A percentile compares a stretch with the other conserved stretches of the same genome.
Conservation (phyloP, 2,329 filamentous ascomycete species). For the Aspergillus sp. region DNA sequence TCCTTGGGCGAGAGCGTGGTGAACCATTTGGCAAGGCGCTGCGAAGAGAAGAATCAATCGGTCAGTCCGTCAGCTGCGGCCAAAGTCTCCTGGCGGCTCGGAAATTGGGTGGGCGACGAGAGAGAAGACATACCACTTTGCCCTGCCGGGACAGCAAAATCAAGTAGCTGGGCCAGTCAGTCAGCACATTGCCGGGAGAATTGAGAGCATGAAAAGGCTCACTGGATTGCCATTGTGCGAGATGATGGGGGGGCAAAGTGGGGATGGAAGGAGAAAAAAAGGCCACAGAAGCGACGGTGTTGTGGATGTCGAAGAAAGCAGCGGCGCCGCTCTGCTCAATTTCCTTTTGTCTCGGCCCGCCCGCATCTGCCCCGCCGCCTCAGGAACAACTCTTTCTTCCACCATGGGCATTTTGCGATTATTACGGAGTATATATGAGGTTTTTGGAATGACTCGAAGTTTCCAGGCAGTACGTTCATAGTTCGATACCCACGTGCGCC, state of each 20-base stretch:
- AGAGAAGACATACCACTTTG: slow-evolving; percentile 77
- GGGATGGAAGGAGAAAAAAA: slow-evolving; percentile 9
- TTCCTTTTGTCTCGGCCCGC: slow-evolving; percentile 20
- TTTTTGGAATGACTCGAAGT: too few species aligned
- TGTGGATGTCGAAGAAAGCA: slow-evolving; percentile 10
- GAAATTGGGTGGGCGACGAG: slow-evolving; percentile 43
- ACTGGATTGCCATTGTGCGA: slow-evolving; percentile 37
- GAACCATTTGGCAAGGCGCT: slow-evolving; percentile 99
- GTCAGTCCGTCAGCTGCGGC: slow-evolving; percentile 23
- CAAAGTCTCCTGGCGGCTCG: slow-evolving; percentile 15
- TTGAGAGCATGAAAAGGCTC: slow-evolving; percentile 13
- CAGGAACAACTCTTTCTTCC: background rate
- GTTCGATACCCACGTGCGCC: too few species aligned
- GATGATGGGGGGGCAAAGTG: slow-evolving; percentile 1
- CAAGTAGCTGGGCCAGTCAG: slow-evolving; percentile 69
- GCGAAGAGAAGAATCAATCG: slow-evolving; percentile 31
- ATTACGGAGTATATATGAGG: too few species aligned
- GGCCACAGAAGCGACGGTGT: slow-evolving; percentile 14
- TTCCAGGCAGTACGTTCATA: too few species aligned
- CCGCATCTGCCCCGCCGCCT: slow-evolving; percentile 7
- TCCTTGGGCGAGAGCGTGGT: slow-evolving; percentile 95
- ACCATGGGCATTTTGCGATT: too few species aligned
- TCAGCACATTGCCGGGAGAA: slow-evolving; percentile 18
- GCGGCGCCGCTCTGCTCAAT: slow-evolving; percentile 12
- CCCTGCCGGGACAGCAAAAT: slow-evolving; percentile 97